Base-by-base conservation (phyloP, 306 rosid genomes). In the Lathyrus sativus region DNA sequence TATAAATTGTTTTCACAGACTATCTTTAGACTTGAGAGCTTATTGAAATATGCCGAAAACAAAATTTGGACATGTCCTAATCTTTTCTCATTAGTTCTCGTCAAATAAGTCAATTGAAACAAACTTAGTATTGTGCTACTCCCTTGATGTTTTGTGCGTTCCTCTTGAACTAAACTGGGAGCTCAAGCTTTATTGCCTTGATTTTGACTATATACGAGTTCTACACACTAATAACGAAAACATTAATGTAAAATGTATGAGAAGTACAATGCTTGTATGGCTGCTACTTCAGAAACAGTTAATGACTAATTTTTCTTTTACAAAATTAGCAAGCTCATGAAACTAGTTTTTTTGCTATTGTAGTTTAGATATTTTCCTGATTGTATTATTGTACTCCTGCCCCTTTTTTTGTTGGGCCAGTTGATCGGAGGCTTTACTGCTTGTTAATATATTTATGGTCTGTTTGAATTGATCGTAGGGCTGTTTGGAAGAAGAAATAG, bases 241-340 rank as follows among this genome's bases (percentile, higher is more conserved):
- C 35, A 28, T 56, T 63, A 29, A 61, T 73, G 49, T 66, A 56
- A 46, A 72, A 33, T 72, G 45, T 65, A 28, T 48, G 45, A 11
- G 50, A 56, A 46, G 42, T 17, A 37, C 38, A 56, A 9, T 26
- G 29, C 11, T 71, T 53, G 31, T 12, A 10, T 6, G 37, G 45
- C 53, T 64, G 28, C 65, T 73, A 12, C 19, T 37, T 12, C 37
- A 33, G 3, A 57, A 73, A 62, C 31, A 26, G 48, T 28, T 51
- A 8, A 61, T 6, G 6, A 5, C 35, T 14, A 26, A 26, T 3
- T 26, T 17, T 58, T n/a, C n/a, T 44, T 11, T 56, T 41, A 14
- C 14, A 31, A 58, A 43, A n/a, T 58, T 42, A 69, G 67, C 57
- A 57, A 74, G 55, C 44, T 67, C 50, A 35, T 67, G 68, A 67